phyloP scores from a whole-genome alignment of 108 stramenopile species.

The Stephanodiscus triporus region DNA sequence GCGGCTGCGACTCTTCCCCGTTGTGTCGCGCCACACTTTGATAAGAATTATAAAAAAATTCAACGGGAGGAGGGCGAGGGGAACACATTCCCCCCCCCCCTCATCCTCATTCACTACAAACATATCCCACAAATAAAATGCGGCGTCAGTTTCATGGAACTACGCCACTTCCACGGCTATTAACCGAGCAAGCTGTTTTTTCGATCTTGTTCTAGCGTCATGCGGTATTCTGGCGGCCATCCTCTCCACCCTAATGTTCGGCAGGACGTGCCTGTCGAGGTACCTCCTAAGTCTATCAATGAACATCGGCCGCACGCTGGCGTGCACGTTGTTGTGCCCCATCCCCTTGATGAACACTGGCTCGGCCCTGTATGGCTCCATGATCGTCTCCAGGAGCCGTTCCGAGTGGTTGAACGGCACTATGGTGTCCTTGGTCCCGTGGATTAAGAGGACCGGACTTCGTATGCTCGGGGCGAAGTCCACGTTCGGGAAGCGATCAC shows the following conservation, averaged over 20 bases:
- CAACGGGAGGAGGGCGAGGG: background rate
- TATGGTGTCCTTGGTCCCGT: conserved; percentile 94
- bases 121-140: background rate
- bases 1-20: background rate
- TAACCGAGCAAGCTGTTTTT: conserved; percentile 11
- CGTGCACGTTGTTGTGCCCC: conserved; percentile 91
- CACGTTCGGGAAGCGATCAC: conserved; percentile 96
- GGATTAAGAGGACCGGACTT: conserved; percentile 85
- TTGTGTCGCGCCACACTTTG: conserved; percentile 2
- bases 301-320: conserved; percentile 80
- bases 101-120: background rate
- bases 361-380: conserved; percentile 60
- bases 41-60: background rate
- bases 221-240: background rate
- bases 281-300: conserved; percentile 76
- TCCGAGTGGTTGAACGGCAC: conserved; percentile 95
- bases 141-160: background rate
- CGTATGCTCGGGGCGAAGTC: conserved; percentile 80
- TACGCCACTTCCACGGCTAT: background rate
- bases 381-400: conserved; percentile 65
- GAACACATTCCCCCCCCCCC: background rate
- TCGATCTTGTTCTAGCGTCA: background rate
- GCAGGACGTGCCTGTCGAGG: conserved; percentile 75
- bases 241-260: conserved; percentile 33
- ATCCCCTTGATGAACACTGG: conserved; percentile 90